Percentiles rank a stretch among this genome's conserved stretches.
Conservation (phyloP, 2,329 filamentous ascomycete genomes). For the Sodiomyces alkalinus region DNA sequence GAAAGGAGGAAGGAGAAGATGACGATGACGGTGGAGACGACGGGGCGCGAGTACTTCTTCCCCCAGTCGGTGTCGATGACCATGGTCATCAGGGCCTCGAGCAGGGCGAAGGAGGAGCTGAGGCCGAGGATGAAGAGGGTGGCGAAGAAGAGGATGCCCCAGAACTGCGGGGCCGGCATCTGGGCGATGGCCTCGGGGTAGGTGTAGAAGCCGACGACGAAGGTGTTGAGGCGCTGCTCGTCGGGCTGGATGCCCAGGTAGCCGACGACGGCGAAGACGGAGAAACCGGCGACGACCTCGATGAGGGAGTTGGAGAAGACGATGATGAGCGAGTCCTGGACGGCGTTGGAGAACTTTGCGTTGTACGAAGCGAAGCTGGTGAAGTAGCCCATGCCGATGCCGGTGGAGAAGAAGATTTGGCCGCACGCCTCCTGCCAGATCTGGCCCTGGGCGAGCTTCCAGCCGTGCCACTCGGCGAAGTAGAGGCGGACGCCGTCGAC, state of each 20-base stretch:
- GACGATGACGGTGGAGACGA: constrained; percentile 27
- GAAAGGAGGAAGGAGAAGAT: constrained; percentile 30
- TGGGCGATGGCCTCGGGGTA: constrained; percentile 34
- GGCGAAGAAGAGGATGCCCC: constrained; percentile 37
- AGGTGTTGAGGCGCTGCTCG: constrained; percentile 25
- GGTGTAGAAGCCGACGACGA: constrained; percentile 38
- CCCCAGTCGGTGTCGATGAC: constrained; percentile 28
- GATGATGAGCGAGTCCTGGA: constrained; percentile 38
- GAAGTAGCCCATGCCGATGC: constrained; percentile 33
- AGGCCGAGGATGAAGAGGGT: constrained; percentile 38
- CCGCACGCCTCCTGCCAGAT: constrained; percentile 40
- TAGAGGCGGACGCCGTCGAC: constrained; percentile 28
- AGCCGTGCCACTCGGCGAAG: constrained; percentile 21
- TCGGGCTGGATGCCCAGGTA: constrained; percentile 17
- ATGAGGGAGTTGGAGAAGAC: constrained; percentile 36
- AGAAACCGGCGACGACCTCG: constrained; percentile 27
- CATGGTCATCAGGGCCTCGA: constrained; percentile 36
- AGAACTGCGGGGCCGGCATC: constrained; percentile 40
- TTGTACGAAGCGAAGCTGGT: constrained; percentile 41
- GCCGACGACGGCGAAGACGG: constrained; percentile 35
- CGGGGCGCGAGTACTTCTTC: constrained; percentile 21
- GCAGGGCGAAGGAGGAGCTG: constrained; percentile 36
- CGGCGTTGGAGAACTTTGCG: constrained; percentile 33
- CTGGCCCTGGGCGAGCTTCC: constrained; percentile 26
- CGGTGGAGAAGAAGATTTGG: constrained; percentile 20